phyloP scores from a whole-genome alignment of 345 rosid genomes.

The Dimocarpus longan region DNA sequence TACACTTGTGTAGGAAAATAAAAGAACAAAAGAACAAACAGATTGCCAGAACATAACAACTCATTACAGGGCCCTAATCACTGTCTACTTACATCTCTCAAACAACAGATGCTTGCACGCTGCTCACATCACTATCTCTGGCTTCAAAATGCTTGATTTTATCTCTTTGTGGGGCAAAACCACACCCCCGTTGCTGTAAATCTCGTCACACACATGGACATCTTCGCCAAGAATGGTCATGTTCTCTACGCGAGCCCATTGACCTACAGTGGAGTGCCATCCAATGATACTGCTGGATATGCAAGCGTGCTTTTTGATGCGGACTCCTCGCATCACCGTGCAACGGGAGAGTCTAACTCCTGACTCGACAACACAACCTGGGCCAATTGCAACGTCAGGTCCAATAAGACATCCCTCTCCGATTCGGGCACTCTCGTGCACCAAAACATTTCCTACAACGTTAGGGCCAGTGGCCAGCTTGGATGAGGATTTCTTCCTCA shows the following conservation, averaged over 20 bases:
- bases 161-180: constrained; percentile 98
- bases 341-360: constrained; percentile 97
- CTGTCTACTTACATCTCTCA: constrained; percentile 18
- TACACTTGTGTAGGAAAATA: not conserved
- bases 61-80: constrained; percentile 4
- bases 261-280: constrained; percentile 97
- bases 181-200: constrained; percentile 97
- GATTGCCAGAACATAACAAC: constrained; percentile 10
- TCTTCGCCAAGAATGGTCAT: constrained; percentile 98
- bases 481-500: constrained; percentile 67
- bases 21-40: constrained; percentile 12
- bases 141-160: constrained; percentile 94
- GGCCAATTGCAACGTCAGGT: constrained; percentile 96
- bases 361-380: constrained; percentile 87
- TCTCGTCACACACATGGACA: constrained; percentile 91
- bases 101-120: not conserved
- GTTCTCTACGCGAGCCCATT: constrained; percentile 97
- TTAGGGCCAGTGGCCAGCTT: constrained; percentile 63
- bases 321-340: constrained; percentile 95
- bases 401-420: constrained; percentile 98
- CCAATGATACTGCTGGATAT: constrained; percentile 93
- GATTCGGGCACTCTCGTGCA: constrained; percentile 83
- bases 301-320: constrained; percentile 95
- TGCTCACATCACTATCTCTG: constrained; percentile 93
- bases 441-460: constrained; percentile 82